These are phyloP conservation scores for Aschersonia sp. DNA, from an alignment of 2,329 filamentous ascomycete genomes.

Conservation along the genomic window DNA sequence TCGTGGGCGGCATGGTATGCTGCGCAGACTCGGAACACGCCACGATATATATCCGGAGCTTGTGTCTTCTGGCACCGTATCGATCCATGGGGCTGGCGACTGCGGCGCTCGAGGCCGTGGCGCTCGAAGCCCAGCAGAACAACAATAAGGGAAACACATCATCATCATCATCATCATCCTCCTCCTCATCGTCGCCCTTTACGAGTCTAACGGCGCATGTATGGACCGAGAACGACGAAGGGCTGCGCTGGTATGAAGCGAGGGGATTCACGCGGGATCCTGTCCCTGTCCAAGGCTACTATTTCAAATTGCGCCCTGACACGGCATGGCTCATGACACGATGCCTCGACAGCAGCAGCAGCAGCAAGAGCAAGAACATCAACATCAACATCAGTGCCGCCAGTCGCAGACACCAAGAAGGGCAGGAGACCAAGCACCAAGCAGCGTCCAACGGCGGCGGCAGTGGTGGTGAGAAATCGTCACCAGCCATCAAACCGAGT, in stretches of 20 bases:
- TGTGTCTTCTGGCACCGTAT: constrained; percentile 49
- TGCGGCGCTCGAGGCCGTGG: constrained; percentile 38
- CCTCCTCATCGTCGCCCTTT: too few species aligned
- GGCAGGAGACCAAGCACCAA: too few species aligned
- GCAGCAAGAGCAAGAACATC: too few species aligned
- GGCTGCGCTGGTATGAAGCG: constrained; percentile 44
- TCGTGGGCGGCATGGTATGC: constrained; percentile 6
- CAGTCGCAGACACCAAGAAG: too few species aligned
- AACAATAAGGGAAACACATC: background rate
- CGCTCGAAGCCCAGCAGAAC: too few species aligned
- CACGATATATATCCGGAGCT: constrained; percentile 49
- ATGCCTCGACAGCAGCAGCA: too few species aligned
- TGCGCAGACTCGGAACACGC: constrained; percentile 12
- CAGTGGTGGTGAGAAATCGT: too few species aligned
- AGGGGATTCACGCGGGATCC: constrained; percentile 39
- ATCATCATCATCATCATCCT: too few species aligned
- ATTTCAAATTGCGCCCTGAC: constrained; percentile 44
- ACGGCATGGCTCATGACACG: constrained; percentile 41
- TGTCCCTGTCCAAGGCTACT: constrained; percentile 40
- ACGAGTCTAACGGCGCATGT: constrained; percentile 44
- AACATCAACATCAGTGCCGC: too few species aligned
- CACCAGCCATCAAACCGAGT: too few species aligned
- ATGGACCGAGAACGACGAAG: constrained; percentile 52
- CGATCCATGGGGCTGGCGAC: constrained; percentile 42
- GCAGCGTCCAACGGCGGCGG: too few species aligned